Base-by-base conservation (phyloP, 768 basidiomycete genomes). In the Cystofilobasidium capitatum region DNA sequence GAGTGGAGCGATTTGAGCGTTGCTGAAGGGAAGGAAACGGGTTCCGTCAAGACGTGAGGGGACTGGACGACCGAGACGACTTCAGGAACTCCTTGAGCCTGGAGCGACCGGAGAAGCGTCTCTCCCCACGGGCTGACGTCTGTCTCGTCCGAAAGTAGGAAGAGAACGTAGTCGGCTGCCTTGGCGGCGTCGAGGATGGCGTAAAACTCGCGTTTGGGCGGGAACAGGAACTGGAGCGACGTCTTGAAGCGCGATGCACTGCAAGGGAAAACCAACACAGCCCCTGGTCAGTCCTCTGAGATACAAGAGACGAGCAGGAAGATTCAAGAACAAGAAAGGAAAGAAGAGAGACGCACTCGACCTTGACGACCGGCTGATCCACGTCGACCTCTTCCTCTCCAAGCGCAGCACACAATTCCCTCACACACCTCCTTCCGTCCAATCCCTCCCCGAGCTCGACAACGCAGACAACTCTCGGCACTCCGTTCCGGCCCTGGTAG, bases 161-260 rank as follows among this genome's bases (percentile, higher is more conserved):
- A 85, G 24, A 96, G 81, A 54, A 91, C 85, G 74, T 94, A 98
- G 77, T 98, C 93, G 13, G 91, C 88, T 2, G 84, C 87, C 74
- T 90, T 86, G 73, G 86, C 88, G 0, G 86, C 87, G 73, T 96
- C 91, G 44, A 98, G 81, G 5, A 88, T 83, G 2, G 83, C 82
- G 76, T 89, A 94, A 60, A 89, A 82, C 55, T 79, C 80, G 65
- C 83, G 82, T 72, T 89, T 87, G 2, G 83, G 84, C 2, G 94
- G 80, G 47, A 85, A 85, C 62, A 91, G 81, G 77, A 96, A 88
- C 73, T 96, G 92, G 3, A 97, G 80, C 8, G 87, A 88, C 0
- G 91, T 91, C 78, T 88, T 92, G 81, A 91, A 96, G 26, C 89
- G 83, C 58, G 90, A 88, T 42, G 86, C 88, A 74, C 91, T 93